Conservation (phyloP, 2,329 filamentous ascomycete species). For the Aspergillus persii region DNA sequence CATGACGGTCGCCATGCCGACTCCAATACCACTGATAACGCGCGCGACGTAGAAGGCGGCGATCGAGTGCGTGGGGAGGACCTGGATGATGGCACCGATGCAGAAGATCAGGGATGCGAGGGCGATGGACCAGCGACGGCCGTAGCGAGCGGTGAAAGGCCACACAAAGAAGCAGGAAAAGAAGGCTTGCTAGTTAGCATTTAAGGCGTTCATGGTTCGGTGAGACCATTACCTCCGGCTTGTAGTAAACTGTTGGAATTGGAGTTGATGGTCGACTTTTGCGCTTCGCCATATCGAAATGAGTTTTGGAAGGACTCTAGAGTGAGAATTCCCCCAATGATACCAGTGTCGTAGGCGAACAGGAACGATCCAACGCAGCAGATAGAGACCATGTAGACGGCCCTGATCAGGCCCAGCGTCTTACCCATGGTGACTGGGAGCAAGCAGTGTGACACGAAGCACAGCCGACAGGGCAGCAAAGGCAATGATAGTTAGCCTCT, state of each 20-base stretch:
- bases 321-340: constrained; percentile 45
- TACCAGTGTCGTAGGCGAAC: constrained; percentile 35
- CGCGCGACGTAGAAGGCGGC: constrained; percentile 48
- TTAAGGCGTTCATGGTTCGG: not conserved
- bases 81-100: constrained; percentile 44
- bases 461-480: no score
- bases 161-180: constrained; percentile 51
- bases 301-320: constrained; percentile 43
- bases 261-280: constrained; percentile 44
- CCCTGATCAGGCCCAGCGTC: constrained; percentile 2
- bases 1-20: constrained; percentile 45
- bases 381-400: constrained; percentile 6
- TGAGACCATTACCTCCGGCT: constrained; percentile 35
- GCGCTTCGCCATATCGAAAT: constrained; percentile 37
- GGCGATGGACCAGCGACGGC: constrained; percentile 47
- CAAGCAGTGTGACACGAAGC: no score
- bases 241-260: constrained; percentile 52
- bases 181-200: constrained; percentile 37
- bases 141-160: constrained; percentile 46
- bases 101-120: constrained; percentile 42
- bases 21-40: constrained; percentile 47
- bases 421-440: constrained; percentile 1
- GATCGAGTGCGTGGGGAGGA: constrained; percentile 47
- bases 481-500: no score
- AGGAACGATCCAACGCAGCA: constrained; percentile 21